Evolutionary conservation across 495 filamentous ascomycete species (phyloP).

Genomic region (Daldinia loculata): DNA sequence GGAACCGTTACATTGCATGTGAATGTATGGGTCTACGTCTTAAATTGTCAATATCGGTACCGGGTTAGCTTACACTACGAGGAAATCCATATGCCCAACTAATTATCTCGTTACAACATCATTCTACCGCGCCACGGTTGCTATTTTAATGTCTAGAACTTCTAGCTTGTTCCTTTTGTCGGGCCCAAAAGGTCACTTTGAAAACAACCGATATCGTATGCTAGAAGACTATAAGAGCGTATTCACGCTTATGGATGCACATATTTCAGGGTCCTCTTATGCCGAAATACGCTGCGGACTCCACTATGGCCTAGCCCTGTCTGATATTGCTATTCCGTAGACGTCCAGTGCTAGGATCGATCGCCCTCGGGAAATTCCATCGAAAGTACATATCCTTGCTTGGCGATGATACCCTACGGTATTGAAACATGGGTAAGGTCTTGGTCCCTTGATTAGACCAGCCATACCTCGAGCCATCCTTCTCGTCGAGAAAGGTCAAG

Average conservation of each 20-base stretch:
- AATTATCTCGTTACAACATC: neutral
- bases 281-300: slow-evolving; percentile 6
- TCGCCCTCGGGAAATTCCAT: slow-evolving; percentile 30
- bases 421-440: slow-evolving; percentile 6
- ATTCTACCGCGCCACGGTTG: neutral
- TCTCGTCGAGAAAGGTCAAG: slow-evolving; percentile 10
- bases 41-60: slow-evolving; percentile 7
- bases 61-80: neutral
- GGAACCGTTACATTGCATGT: slow-evolving; percentile 26
- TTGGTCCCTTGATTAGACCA: slow-evolving; percentile 8
- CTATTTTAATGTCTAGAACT: neutral
- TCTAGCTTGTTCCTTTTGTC: neutral
- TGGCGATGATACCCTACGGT: slow-evolving; percentile 20
- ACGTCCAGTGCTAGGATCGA: slow-evolving; percentile 14
- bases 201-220: neutral
- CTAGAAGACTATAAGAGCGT: neutral
- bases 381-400: slow-evolving; percentile 8
- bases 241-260: neutral
- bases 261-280: neutral
- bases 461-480: slow-evolving; percentile 9
- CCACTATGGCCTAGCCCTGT: slow-evolving; percentile 15
- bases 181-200: neutral
- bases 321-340: slow-evolving; percentile 4
- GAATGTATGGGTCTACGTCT: slow-evolving; percentile 18
- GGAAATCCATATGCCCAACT: neutral